A percentile compares a stretch with the other conserved stretches of the same genome.
Evolutionary conservation across 2,329 filamentous ascomycete genomes (phyloP).

Genomic region (Periconia digitata): DNA sequence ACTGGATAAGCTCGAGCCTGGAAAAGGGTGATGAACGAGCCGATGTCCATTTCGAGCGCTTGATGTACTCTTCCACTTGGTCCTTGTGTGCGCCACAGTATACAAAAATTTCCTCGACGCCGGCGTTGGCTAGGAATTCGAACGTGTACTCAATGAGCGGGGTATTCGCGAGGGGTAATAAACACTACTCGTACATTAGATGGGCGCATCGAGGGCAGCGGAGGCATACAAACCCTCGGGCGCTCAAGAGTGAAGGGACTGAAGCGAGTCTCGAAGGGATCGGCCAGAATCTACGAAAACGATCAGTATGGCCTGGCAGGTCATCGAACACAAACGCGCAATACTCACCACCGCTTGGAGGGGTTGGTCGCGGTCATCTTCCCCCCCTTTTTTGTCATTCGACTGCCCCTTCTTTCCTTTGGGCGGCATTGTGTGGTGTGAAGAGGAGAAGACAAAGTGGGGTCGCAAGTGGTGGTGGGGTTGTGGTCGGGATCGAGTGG

Average conservation of each 20-base stretch:
- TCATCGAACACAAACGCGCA: conserved; percentile 5
- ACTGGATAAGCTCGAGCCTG: conserved; percentile 80
- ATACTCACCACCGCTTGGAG: conserved; percentile 63
- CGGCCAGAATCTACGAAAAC: conserved; percentile 72
- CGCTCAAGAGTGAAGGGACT: conserved; percentile 84
- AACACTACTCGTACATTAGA: conserved; percentile 62
- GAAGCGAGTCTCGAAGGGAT: conserved; percentile 93
- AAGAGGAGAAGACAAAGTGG: too few relatives aligned
- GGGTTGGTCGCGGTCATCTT: conserved; percentile 63
- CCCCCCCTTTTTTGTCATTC: conserved; percentile 42
- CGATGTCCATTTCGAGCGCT: conserved; percentile 71
- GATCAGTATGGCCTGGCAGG: conserved; percentile 17
- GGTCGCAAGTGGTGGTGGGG: conserved; percentile 9
- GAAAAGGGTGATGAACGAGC: conserved; percentile 74
- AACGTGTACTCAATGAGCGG: conserved; percentile 97
- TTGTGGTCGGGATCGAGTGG: conserved; percentile 8
- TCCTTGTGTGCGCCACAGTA: conserved; percentile 88
- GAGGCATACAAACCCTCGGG: conserved; percentile 67
- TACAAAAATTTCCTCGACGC: conserved; percentile 90
- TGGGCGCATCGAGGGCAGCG: not conserved
- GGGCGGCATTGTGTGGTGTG: conserved; percentile 45
- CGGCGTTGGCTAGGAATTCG: conserved; percentile 92
- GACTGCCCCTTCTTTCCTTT: conserved; percentile 50
- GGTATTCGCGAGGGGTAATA: conserved; percentile 88
- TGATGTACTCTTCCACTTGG: conserved; percentile 83